Base-by-base conservation (phyloP, 2,329 filamentous ascomycete genomes). In the Capronia coronata region DNA sequence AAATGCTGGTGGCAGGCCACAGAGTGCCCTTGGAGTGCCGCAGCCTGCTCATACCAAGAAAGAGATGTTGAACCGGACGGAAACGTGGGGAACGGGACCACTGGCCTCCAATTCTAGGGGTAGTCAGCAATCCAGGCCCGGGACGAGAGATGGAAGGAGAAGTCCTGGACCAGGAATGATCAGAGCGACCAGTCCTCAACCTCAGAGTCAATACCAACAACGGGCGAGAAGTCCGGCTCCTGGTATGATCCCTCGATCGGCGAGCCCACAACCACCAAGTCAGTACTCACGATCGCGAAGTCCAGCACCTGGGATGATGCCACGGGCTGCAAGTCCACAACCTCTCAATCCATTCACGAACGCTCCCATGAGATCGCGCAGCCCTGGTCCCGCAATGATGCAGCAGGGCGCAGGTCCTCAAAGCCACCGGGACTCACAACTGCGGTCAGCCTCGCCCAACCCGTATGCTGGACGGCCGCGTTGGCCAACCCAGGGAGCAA, bases 51-150 rank as follows among this genome's bases (percentile, higher is more conserved):
- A 94, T 53, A 98, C 94, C 0, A 86, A 88, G 2, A 87, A 85
- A 56, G 87, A 93, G 41, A 98, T 98, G 94, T 87, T 95, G 64
- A 87, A 94, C 67, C 87, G 90, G 2, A 93, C 89, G 0, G 85
- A 94, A 61, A 89, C 89, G 67, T 96, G 91, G 62, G 81, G 57
- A 10, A 55, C 48, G 5, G 55, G 52, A 11, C 42, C 46, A 25
- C 43, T 50, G 13, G 42, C 29, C 14, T 32, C 44, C 8, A 40
- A 38, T 48, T 51, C 48, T n/a, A 35, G 48, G 45, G 29, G 46
- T 34, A 30, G 43, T 44, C 46, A 57, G 18, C 43, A 50, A 42
- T 46, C 49, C 40, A 48, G 56, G 38, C 56, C 56, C 10, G 55
- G 38, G 3, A 56, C 52, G 8, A 46, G 57, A 43, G 55, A 59